These are phyloP conservation scores for Narthecium ossifragum DNA, from an alignment of 106 monocot genomes.

Conservation along the genomic window DNA sequence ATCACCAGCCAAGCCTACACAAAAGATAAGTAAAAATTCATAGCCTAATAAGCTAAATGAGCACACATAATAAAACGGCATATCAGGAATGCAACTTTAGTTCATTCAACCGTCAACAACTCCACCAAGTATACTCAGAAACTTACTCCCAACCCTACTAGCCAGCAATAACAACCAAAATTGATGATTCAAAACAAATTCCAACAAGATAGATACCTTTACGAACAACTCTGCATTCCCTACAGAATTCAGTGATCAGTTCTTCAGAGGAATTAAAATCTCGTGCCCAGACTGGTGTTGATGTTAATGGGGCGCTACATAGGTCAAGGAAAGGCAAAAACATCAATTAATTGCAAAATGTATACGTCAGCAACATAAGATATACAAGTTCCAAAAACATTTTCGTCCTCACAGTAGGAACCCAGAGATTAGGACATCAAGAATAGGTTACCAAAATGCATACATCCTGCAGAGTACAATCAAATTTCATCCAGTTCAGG, in stretches of 20 bases:
- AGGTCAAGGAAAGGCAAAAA: not conserved
- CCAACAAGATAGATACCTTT: conserved; percentile 53
- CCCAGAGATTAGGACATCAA: too few species aligned
- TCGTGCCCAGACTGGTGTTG: conserved; percentile 91
- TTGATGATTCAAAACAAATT: not conserved
- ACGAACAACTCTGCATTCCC: conserved; percentile 97
- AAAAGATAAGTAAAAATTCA: conserved; percentile 2
- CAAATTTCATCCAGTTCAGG: too few species aligned
- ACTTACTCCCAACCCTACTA: too few species aligned
- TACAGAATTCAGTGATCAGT: conserved; percentile 96
- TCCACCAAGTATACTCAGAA: too few species aligned
- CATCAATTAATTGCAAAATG: too few species aligned
- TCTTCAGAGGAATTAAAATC: conserved; percentile 94
- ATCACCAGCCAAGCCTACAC: conserved; percentile 94
- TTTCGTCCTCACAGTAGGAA: too few species aligned
- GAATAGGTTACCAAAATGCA: too few species aligned
- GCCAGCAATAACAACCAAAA: too few species aligned
- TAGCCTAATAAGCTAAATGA: not conserved
- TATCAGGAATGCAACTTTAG: not conserved
- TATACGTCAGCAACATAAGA: too few species aligned
- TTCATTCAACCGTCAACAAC: not conserved
- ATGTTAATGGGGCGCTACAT: conserved; percentile 81
- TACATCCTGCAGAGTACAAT: too few species aligned
- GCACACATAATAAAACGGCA: too few species aligned
- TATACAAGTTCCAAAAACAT: too few species aligned